phyloP scores from a whole-genome alignment of 768 basidiomycete species.

The Clitopilus hobsonii region DNA sequence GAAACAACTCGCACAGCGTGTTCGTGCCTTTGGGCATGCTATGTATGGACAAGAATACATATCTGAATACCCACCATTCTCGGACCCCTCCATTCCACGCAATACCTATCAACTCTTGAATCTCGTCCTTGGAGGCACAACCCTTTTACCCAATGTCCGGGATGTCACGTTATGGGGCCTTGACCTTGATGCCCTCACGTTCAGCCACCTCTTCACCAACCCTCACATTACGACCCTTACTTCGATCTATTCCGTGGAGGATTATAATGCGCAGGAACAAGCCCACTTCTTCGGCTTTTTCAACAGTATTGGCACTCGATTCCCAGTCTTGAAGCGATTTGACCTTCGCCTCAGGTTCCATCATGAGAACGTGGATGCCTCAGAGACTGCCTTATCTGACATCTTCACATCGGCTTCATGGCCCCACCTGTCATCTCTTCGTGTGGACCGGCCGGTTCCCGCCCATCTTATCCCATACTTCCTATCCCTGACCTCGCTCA shows the following conservation, averaged over 20 bases:
- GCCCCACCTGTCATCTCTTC: neutral
- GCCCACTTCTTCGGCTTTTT: neutral
- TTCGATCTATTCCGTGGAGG: neutral
- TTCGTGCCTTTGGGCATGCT: neutral
- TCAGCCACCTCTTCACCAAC: neutral
- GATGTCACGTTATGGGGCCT: neutral
- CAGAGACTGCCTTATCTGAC: neutral
- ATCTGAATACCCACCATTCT: too few relatives aligned
- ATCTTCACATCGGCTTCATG: neutral
- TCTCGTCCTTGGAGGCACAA: neutral
- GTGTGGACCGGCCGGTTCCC: neutral
- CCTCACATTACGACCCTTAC: neutral
- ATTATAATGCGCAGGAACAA: neutral
- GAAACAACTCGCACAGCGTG: neutral
- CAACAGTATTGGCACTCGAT: neutral
- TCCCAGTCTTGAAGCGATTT: neutral
- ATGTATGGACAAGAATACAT: too few relatives aligned
- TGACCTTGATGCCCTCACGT: neutral
- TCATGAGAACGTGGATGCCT: neutral
- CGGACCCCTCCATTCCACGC: neutral
- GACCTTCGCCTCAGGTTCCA: neutral
- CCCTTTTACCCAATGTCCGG: neutral
- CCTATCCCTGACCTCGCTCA: neutral
- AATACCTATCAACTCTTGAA: neutral
- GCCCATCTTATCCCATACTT: neutral